A percentile compares a stretch with the other conserved stretches of the same genome.
These are phyloP conservation scores for Phytophthora agathidicida DNA, from an alignment of 352 stramenopile genomes.

Conservation along the genomic window DNA sequence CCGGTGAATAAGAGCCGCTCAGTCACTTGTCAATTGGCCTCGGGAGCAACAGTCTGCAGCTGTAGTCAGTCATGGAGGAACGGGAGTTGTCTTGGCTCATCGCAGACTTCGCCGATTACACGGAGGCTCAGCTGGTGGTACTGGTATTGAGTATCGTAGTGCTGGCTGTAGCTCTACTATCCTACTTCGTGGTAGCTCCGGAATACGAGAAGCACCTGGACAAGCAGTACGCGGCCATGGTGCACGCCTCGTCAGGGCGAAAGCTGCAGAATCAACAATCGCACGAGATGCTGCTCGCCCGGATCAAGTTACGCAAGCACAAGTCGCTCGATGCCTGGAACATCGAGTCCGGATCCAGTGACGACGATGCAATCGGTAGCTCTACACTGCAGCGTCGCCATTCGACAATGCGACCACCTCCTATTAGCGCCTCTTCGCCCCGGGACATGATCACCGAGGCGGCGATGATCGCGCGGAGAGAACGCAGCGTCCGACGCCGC, in stretches of 20 bases:
- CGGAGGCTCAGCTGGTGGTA: slow-evolving; percentile 60
- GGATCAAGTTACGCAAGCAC: slow-evolving; percentile 42
- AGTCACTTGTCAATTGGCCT: slow-evolving; percentile 28
- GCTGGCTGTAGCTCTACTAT: slow-evolving; percentile 66
- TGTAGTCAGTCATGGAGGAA: slow-evolving; percentile 16
- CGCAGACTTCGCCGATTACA: slow-evolving; percentile 27
- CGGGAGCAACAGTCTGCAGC: not conserved
- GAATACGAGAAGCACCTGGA: slow-evolving; percentile 79
- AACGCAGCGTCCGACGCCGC: slow-evolving; percentile 52
- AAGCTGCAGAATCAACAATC: slow-evolving; percentile 29
- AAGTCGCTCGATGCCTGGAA: slow-evolving; percentile 48
- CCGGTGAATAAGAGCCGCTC: slow-evolving; percentile 17
- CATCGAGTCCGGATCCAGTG: slow-evolving; percentile 55
- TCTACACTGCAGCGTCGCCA: slow-evolving; percentile 20
- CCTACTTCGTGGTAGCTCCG: slow-evolving; percentile 79
- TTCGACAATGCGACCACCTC: slow-evolving; percentile 27
- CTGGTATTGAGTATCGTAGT: slow-evolving; percentile 60
- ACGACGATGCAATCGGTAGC: slow-evolving; percentile 39
- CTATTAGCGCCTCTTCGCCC: slow-evolving; percentile 12
- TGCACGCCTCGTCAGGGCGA: slow-evolving; percentile 35
- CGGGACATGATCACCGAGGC: slow-evolving; percentile 18
- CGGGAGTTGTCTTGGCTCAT: slow-evolving; percentile 24
- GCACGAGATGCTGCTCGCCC: slow-evolving; percentile 20
- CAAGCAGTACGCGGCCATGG: slow-evolving; percentile 56
- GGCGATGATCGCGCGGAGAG: slow-evolving; percentile 15